phyloP scores from a whole-genome alignment of 345 rosid genomes.

The Citropsis articulata region DNA sequence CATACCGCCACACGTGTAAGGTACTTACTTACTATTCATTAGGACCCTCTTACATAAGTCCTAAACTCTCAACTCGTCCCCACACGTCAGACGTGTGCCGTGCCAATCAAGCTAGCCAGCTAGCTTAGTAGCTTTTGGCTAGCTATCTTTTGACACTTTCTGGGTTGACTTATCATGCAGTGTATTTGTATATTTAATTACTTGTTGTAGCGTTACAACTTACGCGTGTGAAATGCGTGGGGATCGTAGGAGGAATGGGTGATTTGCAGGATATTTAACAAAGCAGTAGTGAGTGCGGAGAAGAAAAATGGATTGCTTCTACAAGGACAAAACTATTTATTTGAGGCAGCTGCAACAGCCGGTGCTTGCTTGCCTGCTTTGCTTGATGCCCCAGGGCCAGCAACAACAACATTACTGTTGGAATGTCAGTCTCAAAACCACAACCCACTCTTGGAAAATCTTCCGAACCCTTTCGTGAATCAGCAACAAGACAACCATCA shows the following conservation, averaged over 20 bases:
- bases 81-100: constrained; percentile 20
- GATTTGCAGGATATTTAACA: constrained; percentile 83
- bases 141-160: constrained; percentile 29
- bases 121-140: not conserved
- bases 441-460: constrained; percentile 8
- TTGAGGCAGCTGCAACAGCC: constrained; percentile 27
- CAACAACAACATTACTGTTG: constrained; percentile 21
- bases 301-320: constrained; percentile 40
- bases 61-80: not conserved
- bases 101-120: not conserved
- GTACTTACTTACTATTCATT: constrained; percentile 25
- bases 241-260: constrained; percentile 91
- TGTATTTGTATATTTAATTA: not conserved
- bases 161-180: constrained; percentile 38
- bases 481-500: constrained; percentile 36
- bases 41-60: not conserved
- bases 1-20: constrained; percentile 79
- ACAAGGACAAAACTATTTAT: constrained; percentile 38
- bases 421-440: constrained; percentile 35
- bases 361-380: constrained; percentile 44
- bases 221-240: not conserved
- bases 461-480: constrained; percentile 30
- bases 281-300: constrained; percentile 41
- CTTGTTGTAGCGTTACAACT: too few relatives aligned
- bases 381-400: constrained; percentile 35